Evolutionary conservation across 306 rosid species (phyloP).

Genomic region (barrel medic (Medicago truncatula)): MtrunA17r5.0-ANR NC_053049.1:4025001-4025500

Average conservation of each 20-base stretch:
- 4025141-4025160: conserved; percentile 47
- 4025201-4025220: conserved; percentile 30
- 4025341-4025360: conserved; percentile 38
- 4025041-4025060: conserved; percentile 33
- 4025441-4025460: conserved; percentile 49
- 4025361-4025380: conserved; percentile 45
- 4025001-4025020: neutral
- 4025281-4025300: neutral
- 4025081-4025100: conserved; percentile 36
- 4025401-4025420: conserved; percentile 36
- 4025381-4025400: conserved; percentile 49
- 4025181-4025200: conserved; percentile 54
- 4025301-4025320: conserved; percentile 30
- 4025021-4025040: neutral
- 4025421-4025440: conserved; percentile 47
- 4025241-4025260: neutral
- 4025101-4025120: conserved; percentile 48
- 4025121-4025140: conserved; percentile 47
- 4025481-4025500: conserved; percentile 46
- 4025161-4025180: conserved; percentile 48
- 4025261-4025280: neutral
- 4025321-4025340: conserved; percentile 48
- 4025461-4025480: conserved; percentile 47
- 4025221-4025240: neutral
- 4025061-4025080: conserved; percentile 43